Evolutionary conservation across 2,329 filamentous ascomycete species (phyloP), one percentile per base, ranked within the genome.

Genomic region (Aspergillus bombycis): DNA sequence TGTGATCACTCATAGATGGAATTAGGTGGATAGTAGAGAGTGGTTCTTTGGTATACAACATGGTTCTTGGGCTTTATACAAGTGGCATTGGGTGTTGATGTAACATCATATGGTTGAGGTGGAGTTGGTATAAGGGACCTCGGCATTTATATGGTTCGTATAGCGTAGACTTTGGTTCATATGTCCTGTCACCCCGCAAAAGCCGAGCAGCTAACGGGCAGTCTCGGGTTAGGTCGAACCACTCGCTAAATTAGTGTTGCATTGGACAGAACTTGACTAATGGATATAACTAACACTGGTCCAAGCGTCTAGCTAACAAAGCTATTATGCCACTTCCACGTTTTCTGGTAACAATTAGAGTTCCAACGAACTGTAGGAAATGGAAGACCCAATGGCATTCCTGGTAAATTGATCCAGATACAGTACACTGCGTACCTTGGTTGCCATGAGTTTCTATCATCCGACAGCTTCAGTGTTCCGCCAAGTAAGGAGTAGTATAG

Each of bases 61-160:
- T 50, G 46, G 16, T 10, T 8, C 21, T 11, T n/a, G 46, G 46
- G 23, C 12, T 50, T 30, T 26, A 48, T 48, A 48, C 28, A 36
- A 48, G 12, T 48, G 23, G 16, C 23, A 57, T 4, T 36, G 9
- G 9, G 34, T 45, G 8, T 46, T 16, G 19, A 41, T 23, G 34
- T 34, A 58, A 23, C 26, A 23, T 60, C 36, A 45, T 43, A 60
- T 60, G 58, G 16, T 19, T 12, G 58, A 30, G 4, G 30, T 38
- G 46, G 46, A 53, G 58, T 23, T 54, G 21, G 30, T 21, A 23
- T 52, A 41, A 28, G 26, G 21, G 36, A 53, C 58, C 58, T 60
- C 48, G 58, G 58, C 28, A 54, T 23, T 21, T 2, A 46, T 28
- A 21, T 21, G n/a, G 52, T 50, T 32, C 16, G 28, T 45, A 34